A percentile compares a stretch with the other conserved stretches of the same genome.
These are phyloP conservation scores for Penicillium thymicola DNA, from an alignment of 2,329 filamentous ascomycete genomes.

Conservation along the genomic window DNA sequence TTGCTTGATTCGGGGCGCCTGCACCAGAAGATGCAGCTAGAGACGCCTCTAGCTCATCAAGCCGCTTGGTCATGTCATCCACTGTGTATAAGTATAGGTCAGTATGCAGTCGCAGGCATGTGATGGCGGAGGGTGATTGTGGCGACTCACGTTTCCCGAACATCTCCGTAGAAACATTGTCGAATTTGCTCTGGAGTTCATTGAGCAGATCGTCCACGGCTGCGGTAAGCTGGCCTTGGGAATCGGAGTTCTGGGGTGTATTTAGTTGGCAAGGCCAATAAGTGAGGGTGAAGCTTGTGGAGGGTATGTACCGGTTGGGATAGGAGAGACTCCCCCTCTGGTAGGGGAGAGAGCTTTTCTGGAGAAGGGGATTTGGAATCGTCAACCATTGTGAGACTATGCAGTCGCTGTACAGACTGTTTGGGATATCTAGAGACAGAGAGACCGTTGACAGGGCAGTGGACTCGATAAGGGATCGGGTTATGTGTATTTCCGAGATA, in stretches of 20 bases:
- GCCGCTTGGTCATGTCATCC: constrained; percentile 86
- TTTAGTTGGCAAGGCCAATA: constrained; percentile 1
- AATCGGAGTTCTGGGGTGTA: constrained; percentile 24
- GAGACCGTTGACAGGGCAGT: not conserved
- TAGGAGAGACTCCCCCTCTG: constrained; percentile 20
- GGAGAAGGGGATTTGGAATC: constrained; percentile 17
- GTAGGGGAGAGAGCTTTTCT: constrained; percentile 12
- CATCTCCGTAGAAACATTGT: constrained; percentile 78
- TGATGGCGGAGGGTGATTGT: not conserved
- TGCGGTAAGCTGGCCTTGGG: constrained; percentile 59
- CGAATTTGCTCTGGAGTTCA: constrained; percentile 80
- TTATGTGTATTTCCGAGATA: constrained; percentile 24
- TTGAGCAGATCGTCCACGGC: constrained; percentile 86
- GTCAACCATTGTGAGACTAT: constrained; percentile 22
- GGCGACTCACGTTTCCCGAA: constrained; percentile 73
- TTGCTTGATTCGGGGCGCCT: constrained; percentile 18
- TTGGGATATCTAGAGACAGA: not conserved
- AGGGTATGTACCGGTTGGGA: constrained; percentile 22
- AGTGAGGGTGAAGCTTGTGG: not conserved
- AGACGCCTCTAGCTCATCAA: constrained; percentile 78
- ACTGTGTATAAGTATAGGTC: constrained; percentile 53
- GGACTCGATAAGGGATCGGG: constrained; percentile 26
- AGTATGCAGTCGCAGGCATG: not conserved
- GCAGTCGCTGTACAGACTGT: not conserved
- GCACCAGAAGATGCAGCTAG: constrained; percentile 55